These are phyloP conservation scores for Aaosphaeria arxii DNA, from an alignment of 2,329 filamentous ascomycete species.

Conservation along the genomic window DNA sequence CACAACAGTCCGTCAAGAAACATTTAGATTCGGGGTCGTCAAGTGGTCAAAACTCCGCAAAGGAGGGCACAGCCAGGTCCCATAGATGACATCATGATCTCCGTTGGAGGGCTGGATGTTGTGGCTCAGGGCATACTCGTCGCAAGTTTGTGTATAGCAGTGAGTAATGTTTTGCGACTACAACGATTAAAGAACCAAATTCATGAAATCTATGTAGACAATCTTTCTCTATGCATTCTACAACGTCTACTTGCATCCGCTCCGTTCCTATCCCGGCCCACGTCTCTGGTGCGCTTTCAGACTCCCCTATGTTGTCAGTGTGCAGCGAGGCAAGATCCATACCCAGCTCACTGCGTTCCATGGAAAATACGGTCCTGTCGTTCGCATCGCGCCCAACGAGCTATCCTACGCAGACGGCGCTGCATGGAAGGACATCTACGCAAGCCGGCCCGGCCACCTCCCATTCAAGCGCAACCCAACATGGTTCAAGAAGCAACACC, in stretches of 20 bases:
- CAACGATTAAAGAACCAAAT: too few relatives aligned
- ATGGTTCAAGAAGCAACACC: conserved; percentile 22
- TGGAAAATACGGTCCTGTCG: conserved; percentile 38
- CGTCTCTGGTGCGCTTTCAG: neutral
- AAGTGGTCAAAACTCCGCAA: too few relatives aligned
- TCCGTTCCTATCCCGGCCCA: conserved; percentile 5
- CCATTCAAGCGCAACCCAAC: conserved; percentile 20
- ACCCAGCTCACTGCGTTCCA: conserved; percentile 3
- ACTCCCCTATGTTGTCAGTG: neutral
- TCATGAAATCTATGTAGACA: neutral
- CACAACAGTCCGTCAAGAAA: too few relatives aligned
- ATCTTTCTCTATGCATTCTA: conserved; percentile 4
- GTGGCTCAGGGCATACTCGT: too few relatives aligned
- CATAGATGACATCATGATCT: too few relatives aligned
- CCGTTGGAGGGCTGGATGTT: too few relatives aligned
- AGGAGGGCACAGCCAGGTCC: too few relatives aligned
- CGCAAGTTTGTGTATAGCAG: too few relatives aligned
- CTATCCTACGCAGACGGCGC: conserved; percentile 42
- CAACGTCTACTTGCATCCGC: conserved; percentile 6
- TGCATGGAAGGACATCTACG: conserved; percentile 42
- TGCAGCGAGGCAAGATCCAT: neutral
- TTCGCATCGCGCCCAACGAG: conserved; percentile 47
- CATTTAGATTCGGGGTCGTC: too few relatives aligned
- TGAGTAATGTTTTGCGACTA: too few relatives aligned
- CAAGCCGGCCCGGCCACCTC: conserved; percentile 17